Evolutionary conservation across 2,329 filamentous ascomycete species (phyloP), one percentile per base, ranked within the genome.

Genomic region (Fusarium lyarnte): DNA sequence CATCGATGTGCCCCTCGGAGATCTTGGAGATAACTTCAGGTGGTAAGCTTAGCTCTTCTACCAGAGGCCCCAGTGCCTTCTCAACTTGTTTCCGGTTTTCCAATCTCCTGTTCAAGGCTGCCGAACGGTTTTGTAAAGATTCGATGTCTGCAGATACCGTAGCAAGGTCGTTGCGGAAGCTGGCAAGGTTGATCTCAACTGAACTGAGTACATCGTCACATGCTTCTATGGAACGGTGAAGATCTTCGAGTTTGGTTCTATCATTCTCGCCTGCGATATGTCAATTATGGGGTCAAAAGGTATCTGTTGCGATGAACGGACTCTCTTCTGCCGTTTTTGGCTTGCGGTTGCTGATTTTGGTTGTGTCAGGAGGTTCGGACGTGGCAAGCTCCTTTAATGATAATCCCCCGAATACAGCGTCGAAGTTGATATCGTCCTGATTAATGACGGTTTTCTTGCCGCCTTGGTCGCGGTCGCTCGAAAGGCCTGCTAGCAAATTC

Each of bases 81-180:
- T 98, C 96, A 8, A 98, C 94, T 21, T 93, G 91, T 79, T 93
- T 95, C 39, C 97, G 89, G 78, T 98, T 98, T 74, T 97, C 93
- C 35, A 99, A 85, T 77, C 94, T 91, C 39, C 93, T 90, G 76
- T 94, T 98, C 66, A 99, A 83, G 12, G 92, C 90, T 16, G 92
- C 89, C 0, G 96, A 99, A 51, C 96, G 90, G 57, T 92, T 91
- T 83, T 99, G 96, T 43, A 99, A 84, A 5, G 91, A 94, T 82
- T 99, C 96, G 57, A 99, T 99, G 80, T 99, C 96, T 11, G 94
- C 92, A 3, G 96, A 98, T 17, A 99, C 96, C 19, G 91, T 89
- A 13, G 94, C 95, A 16, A 99, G 89, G 81, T 99, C 97, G 67
- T 94, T 93, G 79, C 97, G 94, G 79, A 99, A 99, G 80, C 92